phyloP scores from a whole-genome alignment of 441 rosid genomes.

The Sinapis alba region DNA sequence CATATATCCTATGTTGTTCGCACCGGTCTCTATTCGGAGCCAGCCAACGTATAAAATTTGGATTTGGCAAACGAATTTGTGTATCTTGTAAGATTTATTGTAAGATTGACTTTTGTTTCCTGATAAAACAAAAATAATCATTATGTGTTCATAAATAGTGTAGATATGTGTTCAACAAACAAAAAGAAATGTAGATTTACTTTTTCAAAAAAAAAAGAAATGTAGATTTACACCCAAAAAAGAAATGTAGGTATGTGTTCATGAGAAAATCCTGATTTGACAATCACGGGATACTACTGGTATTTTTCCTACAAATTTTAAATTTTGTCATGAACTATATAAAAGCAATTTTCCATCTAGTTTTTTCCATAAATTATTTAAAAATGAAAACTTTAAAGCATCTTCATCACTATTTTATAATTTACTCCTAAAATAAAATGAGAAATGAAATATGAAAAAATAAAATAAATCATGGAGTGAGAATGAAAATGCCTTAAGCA shows the following conservation, averaged over 20 bases:
- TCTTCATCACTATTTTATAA: too few relatives aligned
- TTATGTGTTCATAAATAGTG: too few relatives aligned
- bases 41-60: neutral
- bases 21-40: neutral
- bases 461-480: too few relatives aligned
- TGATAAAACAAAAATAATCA: neutral
- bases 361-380: too few relatives aligned
- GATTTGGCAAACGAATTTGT: neutral
- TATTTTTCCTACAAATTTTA: neutral
- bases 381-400: too few relatives aligned
- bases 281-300: constrained; percentile 18
- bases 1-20: neutral
- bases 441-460: too few relatives aligned
- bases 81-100: neutral
- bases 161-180: too few relatives aligned
- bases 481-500: too few relatives aligned
- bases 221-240: too few relatives aligned
- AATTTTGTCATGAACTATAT: neutral
- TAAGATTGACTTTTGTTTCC: constrained; percentile 10
- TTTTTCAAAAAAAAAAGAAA: too few relatives aligned
- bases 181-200: constrained; percentile 1
- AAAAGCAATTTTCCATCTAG: too few relatives aligned
- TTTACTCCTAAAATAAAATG: too few relatives aligned
- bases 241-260: constrained; percentile 20
- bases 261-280: constrained; percentile 22